phyloP scores from a whole-genome alignment of 305 asterid genomes.

The Euphrasia arctica region DNA sequence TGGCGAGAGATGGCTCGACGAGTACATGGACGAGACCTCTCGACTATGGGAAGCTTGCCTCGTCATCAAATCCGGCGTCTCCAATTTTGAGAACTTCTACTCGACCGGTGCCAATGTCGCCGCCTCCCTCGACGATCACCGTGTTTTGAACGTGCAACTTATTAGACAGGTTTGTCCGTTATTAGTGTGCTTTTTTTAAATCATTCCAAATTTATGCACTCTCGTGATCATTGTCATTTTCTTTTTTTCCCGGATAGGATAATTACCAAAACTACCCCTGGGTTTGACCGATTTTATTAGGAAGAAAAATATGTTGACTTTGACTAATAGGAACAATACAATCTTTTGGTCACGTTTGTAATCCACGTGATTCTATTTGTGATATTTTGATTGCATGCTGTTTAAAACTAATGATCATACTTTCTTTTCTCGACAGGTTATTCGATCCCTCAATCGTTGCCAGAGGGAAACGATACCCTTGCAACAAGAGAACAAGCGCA shows the following conservation, averaged over 20 bases:
- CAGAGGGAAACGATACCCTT: conserved; percentile 53
- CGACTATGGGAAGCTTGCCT: conserved; percentile 86
- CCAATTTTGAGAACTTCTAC: conserved; percentile 56
- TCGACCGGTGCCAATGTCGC: conserved; percentile 45
- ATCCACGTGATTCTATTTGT: too few relatives aligned
- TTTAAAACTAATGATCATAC: too few relatives aligned
- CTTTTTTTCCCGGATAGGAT: too few relatives aligned
- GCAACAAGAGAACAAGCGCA: conserved; percentile 59
- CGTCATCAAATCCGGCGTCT: conserved; percentile 51
- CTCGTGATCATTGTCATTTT: too few relatives aligned
- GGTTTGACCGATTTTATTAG: too few relatives aligned
- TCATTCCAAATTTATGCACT: too few relatives aligned
- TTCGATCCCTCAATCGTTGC: conserved; percentile 55
- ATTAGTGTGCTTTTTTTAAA: too few relatives aligned
- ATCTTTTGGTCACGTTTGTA: too few relatives aligned
- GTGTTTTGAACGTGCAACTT: conserved; percentile 37
- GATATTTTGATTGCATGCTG: too few relatives aligned
- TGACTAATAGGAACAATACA: too few relatives aligned
- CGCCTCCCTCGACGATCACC: conserved; percentile 33
- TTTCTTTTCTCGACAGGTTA: conserved; percentile 34
- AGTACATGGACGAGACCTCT: conserved; percentile 92
- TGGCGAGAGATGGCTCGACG: conserved; percentile 91
- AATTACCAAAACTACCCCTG: too few relatives aligned
- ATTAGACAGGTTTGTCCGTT: conserved; percentile 48
- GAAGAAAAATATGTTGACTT: too few relatives aligned